Percentiles rank a stretch among this genome's conserved stretches.
Conservation (phyloP, 805 yeast genomes). For the Candida suzukii region DNA sequence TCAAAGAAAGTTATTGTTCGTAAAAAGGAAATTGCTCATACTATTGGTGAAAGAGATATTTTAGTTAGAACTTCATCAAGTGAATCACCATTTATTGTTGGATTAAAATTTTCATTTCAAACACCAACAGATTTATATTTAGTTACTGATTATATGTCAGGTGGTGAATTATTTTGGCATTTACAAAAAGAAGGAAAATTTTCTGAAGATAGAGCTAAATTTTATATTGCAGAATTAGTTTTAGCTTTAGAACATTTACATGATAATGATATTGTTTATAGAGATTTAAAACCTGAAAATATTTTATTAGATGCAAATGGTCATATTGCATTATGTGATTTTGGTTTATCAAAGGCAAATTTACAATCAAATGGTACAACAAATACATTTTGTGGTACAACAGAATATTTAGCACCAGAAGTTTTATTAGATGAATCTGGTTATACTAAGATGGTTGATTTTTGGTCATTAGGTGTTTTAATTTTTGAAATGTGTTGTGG, state of each 20-base stretch:
- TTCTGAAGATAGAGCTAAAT: conserved; percentile 88
- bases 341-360: conserved; percentile 93
- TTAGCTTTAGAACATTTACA: conserved; percentile 91
- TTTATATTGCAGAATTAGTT: conserved; percentile 93
- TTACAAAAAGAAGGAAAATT: conserved; percentile 95
- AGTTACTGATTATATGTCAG: conserved; percentile 96
- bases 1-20: conserved; percentile 92
- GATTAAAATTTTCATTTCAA: conserved; percentile 92
- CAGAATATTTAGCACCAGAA: conserved; percentile 97
- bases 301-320: conserved; percentile 94
- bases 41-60: conserved; percentile 94
- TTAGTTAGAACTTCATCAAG: conserved; percentile 87
- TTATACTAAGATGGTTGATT: conserved; percentile 97
- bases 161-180: conserved; percentile 89
- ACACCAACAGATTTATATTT: conserved; percentile 88
- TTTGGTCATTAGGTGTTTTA: conserved; percentile 95
- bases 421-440: conserved; percentile 92
- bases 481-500: conserved; percentile 99
- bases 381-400: conserved; percentile 96
- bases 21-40: conserved; percentile 96
- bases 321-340: conserved; percentile 94
- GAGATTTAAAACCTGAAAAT: conserved; percentile 96
- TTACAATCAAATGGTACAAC: conserved; percentile 75
- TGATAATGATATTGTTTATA: conserved; percentile 90
- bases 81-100: conserved; percentile 78